A percentile compares a stretch with the other conserved stretches of the same genome.
Conservation (phyloP, 805 yeast species). For the Metschnikowia borealis region DNA sequence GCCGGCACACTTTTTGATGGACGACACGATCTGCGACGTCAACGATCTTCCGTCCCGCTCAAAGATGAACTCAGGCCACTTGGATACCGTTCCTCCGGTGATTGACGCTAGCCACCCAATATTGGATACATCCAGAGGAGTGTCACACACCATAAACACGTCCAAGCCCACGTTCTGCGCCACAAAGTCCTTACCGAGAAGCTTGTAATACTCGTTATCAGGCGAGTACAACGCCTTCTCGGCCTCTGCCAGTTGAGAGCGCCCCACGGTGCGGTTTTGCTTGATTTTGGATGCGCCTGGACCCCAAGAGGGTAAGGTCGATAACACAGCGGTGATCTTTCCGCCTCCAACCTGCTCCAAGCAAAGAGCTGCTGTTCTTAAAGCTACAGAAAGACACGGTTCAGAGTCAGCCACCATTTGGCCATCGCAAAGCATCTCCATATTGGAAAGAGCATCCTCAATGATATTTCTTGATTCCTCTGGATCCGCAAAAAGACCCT, state of each 20-base stretch:
- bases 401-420: constrained; percentile 46
- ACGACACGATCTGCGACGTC: constrained; percentile 53
- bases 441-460: constrained; percentile 59
- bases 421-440: constrained; percentile 45
- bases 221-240: constrained; percentile 55
- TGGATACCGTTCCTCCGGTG: constrained; percentile 68
- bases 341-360: constrained; percentile 74
- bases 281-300: constrained; percentile 62
- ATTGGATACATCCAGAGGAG: constrained; percentile 69
- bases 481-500: constrained; percentile 80
- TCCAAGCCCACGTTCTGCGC: constrained; percentile 68
- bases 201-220: constrained; percentile 57
- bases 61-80: constrained; percentile 63
- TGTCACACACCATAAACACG: constrained; percentile 61
- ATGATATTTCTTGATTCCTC: constrained; percentile 58
- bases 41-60: constrained; percentile 68
- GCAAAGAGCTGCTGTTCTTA: constrained; percentile 62
- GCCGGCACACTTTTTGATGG: constrained; percentile 53
- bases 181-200: constrained; percentile 54
- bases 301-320: constrained; percentile 75
- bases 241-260: constrained; percentile 37
- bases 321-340: constrained; percentile 64
- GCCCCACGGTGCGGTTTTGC: constrained; percentile 35
- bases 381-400: constrained; percentile 76
- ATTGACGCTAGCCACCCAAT: constrained; percentile 60